Base-by-base conservation (phyloP, 2,329 filamentous ascomycete species). In the Ophiocordyceps australis region DNA sequence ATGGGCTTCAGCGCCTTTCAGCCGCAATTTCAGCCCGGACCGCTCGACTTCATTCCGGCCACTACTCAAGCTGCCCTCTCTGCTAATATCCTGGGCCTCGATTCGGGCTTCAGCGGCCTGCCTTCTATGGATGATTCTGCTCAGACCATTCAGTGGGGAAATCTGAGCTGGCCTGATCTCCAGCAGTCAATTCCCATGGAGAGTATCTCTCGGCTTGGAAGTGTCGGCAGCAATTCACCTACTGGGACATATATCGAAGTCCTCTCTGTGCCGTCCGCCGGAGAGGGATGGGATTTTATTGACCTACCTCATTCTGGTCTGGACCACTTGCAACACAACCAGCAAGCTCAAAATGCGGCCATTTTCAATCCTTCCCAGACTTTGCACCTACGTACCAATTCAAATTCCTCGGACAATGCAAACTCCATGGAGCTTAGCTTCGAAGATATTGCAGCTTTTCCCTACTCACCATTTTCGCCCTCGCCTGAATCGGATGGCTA, bases 321-420 rank as follows among this genome's bases (percentile, higher is more conserved):
- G 20, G 72, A 78, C 37, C 78, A 86, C 37, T 52, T 53, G 31
- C 46, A 51, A 25, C 56, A 59, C 30, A 46, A 57, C 21, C 62
- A 65, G 23, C n/a, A n/a, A n/a, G 41, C 44, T 5, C 65, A 67
- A 26, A 67, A 59, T 33, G 49, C 59, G 21, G 74, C 79, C 36
- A 85, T 93, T 42, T 91, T 92, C 60, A 93, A 94, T 52, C 86
- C 86, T 3, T 72, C 76, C 33, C 79, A 93, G 54, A 91, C 83
- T 1, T 59, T 95, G 26, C 86, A 94, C 54, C 65, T 92, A 42
- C 71, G 85, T 38, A 85, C 76, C 28, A 74, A 77, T 40, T 93
- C 85, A 4, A 81, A 91, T 41, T 89, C 82, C 3, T 89, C 78
- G 2, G 76, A 85, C 18, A 69, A 73, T 38, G 50, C 69, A 48